Base-by-base conservation (phyloP, 2,329 filamentous ascomycete species). In the Exophiala lecanii-corni region DNA sequence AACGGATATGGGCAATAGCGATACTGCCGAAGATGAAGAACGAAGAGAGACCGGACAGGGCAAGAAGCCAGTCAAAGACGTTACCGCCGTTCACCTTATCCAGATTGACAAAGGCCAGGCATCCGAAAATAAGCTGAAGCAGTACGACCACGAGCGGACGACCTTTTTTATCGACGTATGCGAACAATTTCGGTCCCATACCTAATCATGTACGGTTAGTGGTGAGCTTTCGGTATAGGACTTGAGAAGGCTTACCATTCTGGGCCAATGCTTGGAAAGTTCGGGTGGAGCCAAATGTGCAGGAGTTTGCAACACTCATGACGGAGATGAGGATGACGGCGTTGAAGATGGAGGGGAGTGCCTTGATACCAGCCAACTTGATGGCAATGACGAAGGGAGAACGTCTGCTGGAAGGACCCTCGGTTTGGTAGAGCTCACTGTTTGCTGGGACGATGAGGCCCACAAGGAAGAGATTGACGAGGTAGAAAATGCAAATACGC, bases 331-430 rank as follows among this genome's bases (percentile, higher is more conserved):
- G 79, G 62, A 96, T 94, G 48, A 96, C 88, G 12, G 80, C 81
- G 65, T 97, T 96, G 84, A 96, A 94, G 39, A 95, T 76, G 0
- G 85, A 89, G 2, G 88, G 87, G 2, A 96, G 75, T 2, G 83
- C 82, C 31, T 78, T 70, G 56, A 96, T 92, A 6, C 86, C 83
- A 1, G 89, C 87, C 49, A 87, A 83, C 53, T 84, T 72, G 56
- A 95, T 94, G 50, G 89, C 87, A 57, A 96, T 92, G 56, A 96
- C 89, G 62, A 96, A 96, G 2, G 91, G 89, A 3, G 88, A 94
- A 1, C 87, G 84, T 21, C 79, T 79, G 30, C 82, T 78, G 60
- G 88, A 79, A 36, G 76, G 76, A 13, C 71, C 70, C 40, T 70
- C 75, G 12, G 64, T 68, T 7, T 71, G 70, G 1, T 87, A 69